Evolutionary conservation across 2,329 filamentous ascomycete species (phyloP), one percentile per base, ranked within the genome.

Genomic region (Alternaria novae-zelandiae): DNA sequence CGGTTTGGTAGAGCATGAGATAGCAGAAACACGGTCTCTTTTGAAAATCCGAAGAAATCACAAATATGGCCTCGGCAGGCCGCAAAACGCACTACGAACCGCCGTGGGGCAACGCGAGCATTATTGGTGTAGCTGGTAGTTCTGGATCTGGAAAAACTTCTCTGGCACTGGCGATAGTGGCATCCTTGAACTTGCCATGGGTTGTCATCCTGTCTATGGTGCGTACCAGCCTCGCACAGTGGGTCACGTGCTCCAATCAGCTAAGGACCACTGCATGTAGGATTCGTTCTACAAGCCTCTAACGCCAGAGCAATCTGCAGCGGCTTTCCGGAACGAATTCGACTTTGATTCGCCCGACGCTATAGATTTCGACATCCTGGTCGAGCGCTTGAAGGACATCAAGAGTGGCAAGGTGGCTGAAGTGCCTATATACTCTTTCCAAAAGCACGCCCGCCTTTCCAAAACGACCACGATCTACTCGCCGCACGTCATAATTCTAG

Each of bases 141-240:
- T 98, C 95, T 26, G 96, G 96, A 45, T 98, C 95, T 25, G 90
- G 95, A 61, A 99, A 99, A 85, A 97, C 95, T 7, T 97, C 94
- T 7, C 84, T 99, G 57, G 94, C 96, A 30, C 88, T 96, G 78
- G 93, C 95, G 68, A 97, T 99, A 72, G 92, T 98, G 68, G 90
- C 88, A 73, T 90, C 92, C 74, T 84, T 99, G 73, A 97, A 96
- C 81, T 83, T 99, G 68, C 96, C 96, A 60, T 99, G 96, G 95
- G 96, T 99, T 65, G 94, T 97, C 54, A 97, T 99, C 81, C 82
- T 99, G 73, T 97, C 94, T 45, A 98, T 99, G 91, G 93, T 95
- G 86, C 76, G 74, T 69, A 59, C 51, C 8, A 61, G 28, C 36
- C 32, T 30, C 30, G 46, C 43, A 41, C 11, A 62, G 3, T 44